A percentile compares a stretch with the other conserved stretches of the same genome.
These are phyloP conservation scores for Stachybotrys chartarum DNA, from an alignment of 2,329 filamentous ascomycete species.

Conservation along the genomic window DNA sequence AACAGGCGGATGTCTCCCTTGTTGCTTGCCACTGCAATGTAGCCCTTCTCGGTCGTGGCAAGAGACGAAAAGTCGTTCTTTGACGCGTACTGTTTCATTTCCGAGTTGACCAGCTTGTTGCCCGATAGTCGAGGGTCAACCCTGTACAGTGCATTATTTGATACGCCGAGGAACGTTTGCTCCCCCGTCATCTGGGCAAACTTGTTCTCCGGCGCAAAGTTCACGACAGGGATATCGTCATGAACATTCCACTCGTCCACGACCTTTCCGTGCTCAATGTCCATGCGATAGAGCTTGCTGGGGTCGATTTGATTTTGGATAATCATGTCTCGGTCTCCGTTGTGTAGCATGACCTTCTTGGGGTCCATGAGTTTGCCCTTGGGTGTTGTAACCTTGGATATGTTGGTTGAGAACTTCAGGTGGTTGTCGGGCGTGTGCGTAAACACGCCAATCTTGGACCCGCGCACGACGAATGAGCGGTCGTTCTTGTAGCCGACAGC, in stretches of 20 bases:
- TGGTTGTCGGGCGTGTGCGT: constrained; percentile 91
- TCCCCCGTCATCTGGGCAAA: constrained; percentile 95
- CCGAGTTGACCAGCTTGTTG: constrained; percentile 84
- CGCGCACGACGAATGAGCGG: constrained; percentile 91
- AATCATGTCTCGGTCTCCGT: constrained; percentile 83
- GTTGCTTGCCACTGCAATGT: constrained; percentile 93
- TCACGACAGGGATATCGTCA: constrained; percentile 87
- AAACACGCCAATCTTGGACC: constrained; percentile 98
- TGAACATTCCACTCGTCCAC: constrained; percentile 99
- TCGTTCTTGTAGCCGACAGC: constrained; percentile 97
- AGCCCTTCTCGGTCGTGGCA: constrained; percentile 92
- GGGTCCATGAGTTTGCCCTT: constrained; percentile 83
- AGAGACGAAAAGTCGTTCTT: constrained; percentile 97
- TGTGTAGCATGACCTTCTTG: constrained; percentile 94
- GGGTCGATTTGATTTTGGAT: constrained; percentile 77
- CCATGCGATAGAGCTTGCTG: constrained; percentile 93
- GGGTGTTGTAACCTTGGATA: constrained; percentile 89
- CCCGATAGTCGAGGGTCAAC: constrained; percentile 86
- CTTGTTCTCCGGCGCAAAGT: constrained; percentile 93
- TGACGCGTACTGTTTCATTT: constrained; percentile 91
- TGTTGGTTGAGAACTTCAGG: constrained; percentile 93
- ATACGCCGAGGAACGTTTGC: constrained; percentile 91
- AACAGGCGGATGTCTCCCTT: constrained; percentile 98
- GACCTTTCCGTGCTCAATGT: constrained; percentile 94
- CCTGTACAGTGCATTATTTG: constrained; percentile 85